Conservation (phyloP, 2,329 filamentous ascomycete genomes). For the Microdochium trichocladiopsis region DNA sequence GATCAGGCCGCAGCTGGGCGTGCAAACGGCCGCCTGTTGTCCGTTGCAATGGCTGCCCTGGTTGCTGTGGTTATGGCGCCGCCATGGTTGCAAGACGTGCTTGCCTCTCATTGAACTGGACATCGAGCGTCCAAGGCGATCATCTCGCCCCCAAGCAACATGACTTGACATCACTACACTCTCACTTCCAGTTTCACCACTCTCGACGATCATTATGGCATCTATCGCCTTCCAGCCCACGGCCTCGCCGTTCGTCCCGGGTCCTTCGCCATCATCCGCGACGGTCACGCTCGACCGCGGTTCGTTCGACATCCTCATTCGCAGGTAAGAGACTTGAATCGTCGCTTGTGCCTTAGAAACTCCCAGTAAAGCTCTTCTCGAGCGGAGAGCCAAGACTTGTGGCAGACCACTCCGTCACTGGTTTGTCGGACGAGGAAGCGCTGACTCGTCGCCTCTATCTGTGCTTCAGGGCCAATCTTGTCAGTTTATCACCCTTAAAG, state of each 20-base stretch:
- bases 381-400: too few relatives aligned
- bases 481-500: slow-evolving; percentile 7
- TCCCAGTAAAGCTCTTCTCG: neutral
- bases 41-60: too few relatives aligned
- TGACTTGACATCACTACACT: neutral
- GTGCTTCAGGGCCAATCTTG: slow-evolving; percentile 16
- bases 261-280: neutral
- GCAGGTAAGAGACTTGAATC: neutral
- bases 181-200: neutral
- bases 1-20: neutral
- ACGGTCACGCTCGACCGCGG: neutral
- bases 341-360: neutral
- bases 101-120: too few relatives aligned
- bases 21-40: neutral
- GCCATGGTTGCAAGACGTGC: too few relatives aligned
- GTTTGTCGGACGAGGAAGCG: too few relatives aligned
- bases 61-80: too few relatives aligned
- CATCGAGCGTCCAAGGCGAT: too few relatives aligned
- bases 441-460: too few relatives aligned
- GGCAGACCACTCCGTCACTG: too few relatives aligned
- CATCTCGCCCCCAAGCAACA: neutral
- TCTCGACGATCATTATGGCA: neutral
- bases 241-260: neutral
- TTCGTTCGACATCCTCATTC: neutral
- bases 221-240: neutral